Conservation (phyloP, 306 rosid species). For the Mucuna pruriens region DNA sequence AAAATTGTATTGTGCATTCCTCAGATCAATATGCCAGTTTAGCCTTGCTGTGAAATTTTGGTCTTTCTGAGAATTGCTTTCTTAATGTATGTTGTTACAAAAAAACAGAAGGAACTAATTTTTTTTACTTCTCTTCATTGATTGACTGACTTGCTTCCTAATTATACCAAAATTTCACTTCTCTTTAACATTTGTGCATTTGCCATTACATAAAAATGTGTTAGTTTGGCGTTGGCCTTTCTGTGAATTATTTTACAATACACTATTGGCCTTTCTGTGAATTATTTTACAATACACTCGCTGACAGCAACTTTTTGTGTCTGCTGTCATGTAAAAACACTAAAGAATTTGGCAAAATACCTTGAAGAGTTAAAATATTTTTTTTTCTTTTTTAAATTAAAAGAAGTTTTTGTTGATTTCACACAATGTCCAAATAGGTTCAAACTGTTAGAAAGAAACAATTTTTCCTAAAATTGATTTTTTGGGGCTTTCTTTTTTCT, state of each 20-base stretch:
- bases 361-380: background rate
- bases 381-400: background rate
- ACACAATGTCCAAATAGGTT: background rate
- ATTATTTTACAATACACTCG: background rate
- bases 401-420: conserved; percentile 23
- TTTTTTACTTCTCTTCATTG: background rate
- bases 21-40: background rate
- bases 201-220: background rate
- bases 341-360: background rate
- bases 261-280: background rate
- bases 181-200: background rate
- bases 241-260: background rate
- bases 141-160: background rate
- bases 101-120: too few species aligned
- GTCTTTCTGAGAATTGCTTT: background rate
- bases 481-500: too few species aligned
- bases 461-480: too few species aligned
- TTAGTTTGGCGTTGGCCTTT: background rate
- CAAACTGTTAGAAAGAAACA: too few species aligned
- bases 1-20: background rate
- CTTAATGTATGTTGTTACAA: too few species aligned
- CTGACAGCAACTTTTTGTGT: background rate
- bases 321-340: background rate
- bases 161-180: too few species aligned
- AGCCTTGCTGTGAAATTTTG: background rate